Base-by-base conservation (phyloP, 306 rosid genomes). In the Fragaria iinumae region DNA sequence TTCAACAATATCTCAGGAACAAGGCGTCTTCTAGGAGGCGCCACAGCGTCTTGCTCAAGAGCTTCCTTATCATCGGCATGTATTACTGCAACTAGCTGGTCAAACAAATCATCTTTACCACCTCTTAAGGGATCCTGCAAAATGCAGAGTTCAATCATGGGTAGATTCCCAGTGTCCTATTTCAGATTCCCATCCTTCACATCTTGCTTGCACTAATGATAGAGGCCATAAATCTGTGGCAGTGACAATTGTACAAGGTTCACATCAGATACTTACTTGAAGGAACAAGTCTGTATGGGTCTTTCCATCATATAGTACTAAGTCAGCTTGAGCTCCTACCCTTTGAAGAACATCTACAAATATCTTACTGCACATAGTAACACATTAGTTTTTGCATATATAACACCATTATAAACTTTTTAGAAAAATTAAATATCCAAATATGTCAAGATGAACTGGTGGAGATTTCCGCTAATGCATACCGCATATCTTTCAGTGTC, bases 271-370 rank as follows among this genome's bases (percentile, higher is more conserved):
- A 36, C 92, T 83, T 87, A 91, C 99, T 81, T 96, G 97, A 69
- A 96, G 86, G 85, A 96, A 96, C 89, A 96, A 81, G 87, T 96
- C 99, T 72, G 99, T 96, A 85, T 96, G 99, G 39, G 88, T 91
- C 87, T 96, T 92, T 39, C 98, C 99, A 23, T 89, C 88, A 25
- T 83, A 96, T 20, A 93, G 85, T 82, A 91, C 75, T 25, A 96
- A 79, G 78, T 87, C 87, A 72, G 88, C 89, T 85, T 66, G 87
- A 55, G 84, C 97, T 25, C 99, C 99, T 55, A 75, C 88, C 76
- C 72, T 86, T 66, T 80, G 83, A 63, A 93, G 93, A 80, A 88
- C 82, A 65, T 90, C 84, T 67, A 50, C 88, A 76, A 93, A 96
- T 67, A 60, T 76, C 81, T 84, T 79, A 86, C 99, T 96, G 94